phyloP scores from a whole-genome alignment of 2,329 filamentous ascomycete species.

The Aspergillus candidus region DNA sequence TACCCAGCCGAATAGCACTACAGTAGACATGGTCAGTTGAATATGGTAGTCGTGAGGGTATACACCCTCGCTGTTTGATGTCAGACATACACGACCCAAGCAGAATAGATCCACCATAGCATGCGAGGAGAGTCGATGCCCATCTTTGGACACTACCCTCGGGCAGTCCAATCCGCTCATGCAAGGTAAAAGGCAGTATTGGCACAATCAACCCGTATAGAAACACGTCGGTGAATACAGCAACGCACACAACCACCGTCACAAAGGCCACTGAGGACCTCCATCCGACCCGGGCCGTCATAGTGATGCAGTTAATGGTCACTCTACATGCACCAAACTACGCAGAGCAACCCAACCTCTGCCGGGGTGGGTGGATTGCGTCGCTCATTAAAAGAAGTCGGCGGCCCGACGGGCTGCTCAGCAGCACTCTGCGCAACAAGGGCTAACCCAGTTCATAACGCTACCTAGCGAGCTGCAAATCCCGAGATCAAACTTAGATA shows the following conservation, averaged over 20 bases:
- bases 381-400: no score
- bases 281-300: neutral
- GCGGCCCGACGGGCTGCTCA: no score
- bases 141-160: constrained; percentile 12
- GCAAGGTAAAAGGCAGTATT: constrained; percentile 15
- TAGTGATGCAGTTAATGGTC: neutral
- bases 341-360: no score
- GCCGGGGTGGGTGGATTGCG: no score
- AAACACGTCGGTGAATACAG: constrained; percentile 15
- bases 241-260: constrained; percentile 6
- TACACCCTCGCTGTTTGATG: neutral
- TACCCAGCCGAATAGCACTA: constrained; percentile 7
- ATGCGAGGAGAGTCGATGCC: constrained; percentile 14
- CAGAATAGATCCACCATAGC: constrained; percentile 10
- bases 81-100: neutral
- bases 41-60: neutral
- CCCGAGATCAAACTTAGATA: constrained; percentile 1
- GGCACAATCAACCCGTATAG: constrained; percentile 18
- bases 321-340: no score
- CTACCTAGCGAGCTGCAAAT: neutral
- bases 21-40: neutral
- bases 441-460: no score
- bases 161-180: constrained; percentile 5
- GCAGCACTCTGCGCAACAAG: no score
- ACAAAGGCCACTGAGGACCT: constrained; percentile 8